phyloP scores from a whole-genome alignment of 768 basidiomycete species.

The Termitomyces sp. region DNA sequence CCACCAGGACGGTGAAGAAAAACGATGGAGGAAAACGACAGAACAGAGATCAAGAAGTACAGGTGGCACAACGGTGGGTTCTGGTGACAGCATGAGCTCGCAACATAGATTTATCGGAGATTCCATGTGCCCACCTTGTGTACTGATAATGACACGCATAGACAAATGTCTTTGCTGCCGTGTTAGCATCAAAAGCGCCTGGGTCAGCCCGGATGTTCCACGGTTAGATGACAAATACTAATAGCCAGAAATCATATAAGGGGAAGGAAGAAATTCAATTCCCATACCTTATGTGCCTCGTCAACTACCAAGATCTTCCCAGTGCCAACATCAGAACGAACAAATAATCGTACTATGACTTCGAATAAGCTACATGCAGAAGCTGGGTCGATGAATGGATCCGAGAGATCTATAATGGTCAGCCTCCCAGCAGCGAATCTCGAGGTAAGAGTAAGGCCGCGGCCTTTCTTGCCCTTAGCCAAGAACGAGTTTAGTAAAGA shows the following conservation, averaged over 20 bases:
- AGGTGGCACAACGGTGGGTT: conserved; percentile 69
- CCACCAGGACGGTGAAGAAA: conserved; percentile 77
- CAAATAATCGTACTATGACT: conserved; percentile 59
- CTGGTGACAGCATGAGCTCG: conserved; percentile 23
- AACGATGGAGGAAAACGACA: conserved; percentile 62
- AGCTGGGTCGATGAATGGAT: conserved; percentile 63
- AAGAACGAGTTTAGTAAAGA: conserved; percentile 56
- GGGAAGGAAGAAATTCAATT: neutral
- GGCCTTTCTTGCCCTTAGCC: conserved; percentile 19
- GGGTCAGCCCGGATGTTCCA: conserved; percentile 47
- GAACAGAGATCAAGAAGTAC: conserved; percentile 64
- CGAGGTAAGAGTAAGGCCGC: neutral
- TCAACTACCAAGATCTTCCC: conserved; percentile 71
- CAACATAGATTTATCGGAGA: neutral
- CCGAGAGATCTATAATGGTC: conserved; percentile 67
- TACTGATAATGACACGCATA: conserved; percentile 70
- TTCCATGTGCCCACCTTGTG: conserved; percentile 48
- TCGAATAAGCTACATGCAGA: conserved; percentile 71
- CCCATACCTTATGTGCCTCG: conserved; percentile 65
- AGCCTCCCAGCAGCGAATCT: conserved; percentile 55
- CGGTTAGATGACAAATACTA: conserved; percentile 55
- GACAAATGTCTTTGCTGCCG: conserved; percentile 69
- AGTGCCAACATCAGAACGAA: conserved; percentile 51
- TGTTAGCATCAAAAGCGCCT: conserved; percentile 50
- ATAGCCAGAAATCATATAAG: neutral